Evolutionary conservation across 805 yeast species (phyloP).

Genomic region (Jamesozyma gamospora): DNA sequence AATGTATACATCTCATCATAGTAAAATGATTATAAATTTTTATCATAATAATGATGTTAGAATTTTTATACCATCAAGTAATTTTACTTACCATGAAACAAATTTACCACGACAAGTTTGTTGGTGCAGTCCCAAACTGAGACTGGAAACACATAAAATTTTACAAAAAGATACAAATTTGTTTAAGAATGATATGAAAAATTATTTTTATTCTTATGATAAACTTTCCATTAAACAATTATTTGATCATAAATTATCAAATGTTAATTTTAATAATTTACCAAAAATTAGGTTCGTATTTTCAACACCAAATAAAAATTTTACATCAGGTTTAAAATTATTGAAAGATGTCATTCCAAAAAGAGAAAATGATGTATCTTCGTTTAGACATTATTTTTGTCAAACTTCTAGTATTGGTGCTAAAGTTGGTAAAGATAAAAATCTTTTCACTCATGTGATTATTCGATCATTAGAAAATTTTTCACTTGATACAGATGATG

Average conservation of each 20-base stretch:
- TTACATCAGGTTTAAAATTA: conserved; percentile 20
- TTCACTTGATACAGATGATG: not conserved
- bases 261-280: conserved; percentile 38
- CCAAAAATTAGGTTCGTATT: conserved; percentile 42
- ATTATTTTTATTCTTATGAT: conserved; percentile 38
- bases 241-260: conserved; percentile 20
- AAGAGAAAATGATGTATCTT: too few relatives aligned
- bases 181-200: conserved; percentile 38
- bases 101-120: conserved; percentile 52
- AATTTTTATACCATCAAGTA: conserved; percentile 50
- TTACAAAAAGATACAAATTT: conserved; percentile 2
- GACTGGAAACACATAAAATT: not conserved
- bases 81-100: conserved; percentile 46
- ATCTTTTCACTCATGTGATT: conserved; percentile 19
- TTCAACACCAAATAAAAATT: conserved; percentile 41
- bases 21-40: conserved; percentile 56
- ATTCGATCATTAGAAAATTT: conserved; percentile 14
- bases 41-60: conserved; percentile 38
- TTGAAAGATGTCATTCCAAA: conserved; percentile 6
- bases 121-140: conserved; percentile 48
- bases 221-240: conserved; percentile 23
- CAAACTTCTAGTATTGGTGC: conserved; percentile 30
- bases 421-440: conserved; percentile 11
- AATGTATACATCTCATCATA: conserved; percentile 46
- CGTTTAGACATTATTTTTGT: conserved; percentile 25